Evolutionary conservation across 2,329 filamentous ascomycete species (phyloP), one percentile per base, ranked within the genome.

Genomic region (Neonectria magnoliae): DNA sequence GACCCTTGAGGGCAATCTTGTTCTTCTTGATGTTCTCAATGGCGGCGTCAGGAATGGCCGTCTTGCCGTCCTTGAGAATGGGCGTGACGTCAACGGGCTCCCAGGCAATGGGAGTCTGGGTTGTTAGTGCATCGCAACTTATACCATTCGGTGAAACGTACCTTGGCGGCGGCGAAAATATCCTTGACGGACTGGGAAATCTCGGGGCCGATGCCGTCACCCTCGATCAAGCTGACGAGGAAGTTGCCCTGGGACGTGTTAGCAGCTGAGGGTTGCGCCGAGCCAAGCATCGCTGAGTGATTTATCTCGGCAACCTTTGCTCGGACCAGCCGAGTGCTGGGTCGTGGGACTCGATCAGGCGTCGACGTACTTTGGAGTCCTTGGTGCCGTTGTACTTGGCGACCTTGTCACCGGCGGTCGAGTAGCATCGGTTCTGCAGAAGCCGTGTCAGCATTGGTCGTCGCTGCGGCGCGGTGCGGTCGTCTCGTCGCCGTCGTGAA

Each of bases 121-220:
- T 41, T 67, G 70, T 79, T 71, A 79, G 74, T 60, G 61, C 45
- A 31, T 51, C 27, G 33, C 31, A 22, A 57, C 56, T 59, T 52
- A 57, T 55, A 61, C 47, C 27, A 27, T 22, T 13, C 64, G 57
- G 61, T 62, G 66, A 65, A 66, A 81, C 84, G 68, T 84, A 97
- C 95, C 82, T 97, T 93, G 76, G 96, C 96, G 76, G 96, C 96
- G 76, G 90, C 87, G 85, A 98, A 99, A 83, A 99, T 99, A 82
- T 98, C 93, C 90, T 98, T 99, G 78, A 99, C 94, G 55, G 96
- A 97, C 83, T 97, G 91, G 71, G 96, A 90, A 79, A 99, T 99
- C 85, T 99, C 95, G 70, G 96, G 96, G 67, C 96, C 96, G 80
- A 99, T 99, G 80, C 96, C 96, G 79, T 99, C 97, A 83, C 97